Conservation (phyloP, 768 basidiomycete species). For the Trametes meyenii region DNA sequence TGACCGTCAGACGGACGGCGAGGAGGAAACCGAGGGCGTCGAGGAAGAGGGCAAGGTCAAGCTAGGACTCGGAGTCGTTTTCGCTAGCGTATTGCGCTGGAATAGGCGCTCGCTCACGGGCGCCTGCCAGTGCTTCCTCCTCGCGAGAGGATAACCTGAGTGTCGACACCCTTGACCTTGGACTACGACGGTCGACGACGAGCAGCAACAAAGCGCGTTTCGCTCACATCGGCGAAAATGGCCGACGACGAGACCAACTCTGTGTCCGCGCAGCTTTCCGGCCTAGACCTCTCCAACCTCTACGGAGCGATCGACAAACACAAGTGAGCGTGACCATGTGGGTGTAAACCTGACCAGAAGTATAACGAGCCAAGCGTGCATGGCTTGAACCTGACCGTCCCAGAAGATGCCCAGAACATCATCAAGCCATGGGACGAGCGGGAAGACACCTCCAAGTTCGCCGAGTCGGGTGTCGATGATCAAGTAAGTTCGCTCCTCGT, state of each 20-base stretch:
- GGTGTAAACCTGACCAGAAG: conserved; percentile 5
- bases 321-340: conserved; percentile 33
- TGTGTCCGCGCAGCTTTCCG: conserved; percentile 25
- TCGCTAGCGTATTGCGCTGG: not conserved
- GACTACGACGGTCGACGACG: conserved; percentile 1
- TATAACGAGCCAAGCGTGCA: conserved; percentile 57
- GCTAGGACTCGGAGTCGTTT: not conserved
- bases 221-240: not conserved
- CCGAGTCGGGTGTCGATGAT: conserved; percentile 84
- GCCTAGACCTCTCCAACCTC: conserved; percentile 31
- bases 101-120: not conserved
- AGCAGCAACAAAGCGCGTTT: not conserved
- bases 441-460: conserved; percentile 64
- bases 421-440: conserved; percentile 85
- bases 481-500: conserved; percentile 53
- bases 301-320: conserved; percentile 35
- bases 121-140: not conserved
- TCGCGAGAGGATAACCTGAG: too few species aligned
- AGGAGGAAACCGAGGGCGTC: not conserved
- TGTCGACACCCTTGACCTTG: not conserved
- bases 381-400: conserved; percentile 79
- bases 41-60: not conserved
- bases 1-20: not conserved
- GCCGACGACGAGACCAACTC: conserved; percentile 24
- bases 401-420: conserved; percentile 74